Evolutionary conservation across 1,284 basidiomycete genomes (phyloP).

Genomic region (Rhizopogon parksii): DNA sequence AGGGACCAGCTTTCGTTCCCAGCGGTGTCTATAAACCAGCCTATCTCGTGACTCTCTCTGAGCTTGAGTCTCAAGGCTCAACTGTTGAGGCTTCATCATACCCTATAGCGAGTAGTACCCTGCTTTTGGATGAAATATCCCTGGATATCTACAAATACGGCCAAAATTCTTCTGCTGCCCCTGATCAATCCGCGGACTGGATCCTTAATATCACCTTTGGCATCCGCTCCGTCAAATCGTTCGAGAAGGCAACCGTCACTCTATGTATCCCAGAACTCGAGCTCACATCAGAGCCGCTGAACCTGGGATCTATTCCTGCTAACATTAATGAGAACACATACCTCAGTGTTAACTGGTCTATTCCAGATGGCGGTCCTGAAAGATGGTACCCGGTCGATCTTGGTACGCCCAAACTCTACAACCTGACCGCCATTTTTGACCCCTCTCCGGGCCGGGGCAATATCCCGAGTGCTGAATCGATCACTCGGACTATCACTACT

Average conservation of each 20-base stretch:
- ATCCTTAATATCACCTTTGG: constrained; percentile 49
- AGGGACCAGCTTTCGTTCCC: constrained; percentile 55
- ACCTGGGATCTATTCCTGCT: constrained; percentile 25
- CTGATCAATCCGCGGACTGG: constrained; percentile 45
- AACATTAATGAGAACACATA: constrained; percentile 32
- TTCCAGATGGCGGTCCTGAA: constrained; percentile 40
- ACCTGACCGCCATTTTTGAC: constrained; percentile 35
- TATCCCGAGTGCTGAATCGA: constrained; percentile 3
- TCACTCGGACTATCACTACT: constrained; percentile 36
- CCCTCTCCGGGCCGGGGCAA: constrained; percentile 5
- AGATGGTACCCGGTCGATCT: constrained; percentile 53
- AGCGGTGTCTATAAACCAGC: constrained; percentile 50
- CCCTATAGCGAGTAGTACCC: constrained; percentile 20
- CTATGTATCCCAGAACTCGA: constrained; percentile 44
- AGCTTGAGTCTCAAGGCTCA: constrained; percentile 13
- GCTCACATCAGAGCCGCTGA: constrained; percentile 26
- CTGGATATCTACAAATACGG: constrained; percentile 50
- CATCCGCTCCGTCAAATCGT: constrained; percentile 36
- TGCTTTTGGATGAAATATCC: constrained; percentile 48
- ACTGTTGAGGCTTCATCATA: constrained; percentile 16
- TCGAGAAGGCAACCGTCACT: constrained; percentile 31
- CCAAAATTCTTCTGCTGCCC: constrained; percentile 33
- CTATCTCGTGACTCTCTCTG: constrained; percentile 38
- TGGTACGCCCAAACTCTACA: constrained; percentile 47
- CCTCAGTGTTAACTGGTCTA: constrained; percentile 38